Conservation (phyloP, 75 land plant genomes). For the Selaginella moellendorffii region DNA sequence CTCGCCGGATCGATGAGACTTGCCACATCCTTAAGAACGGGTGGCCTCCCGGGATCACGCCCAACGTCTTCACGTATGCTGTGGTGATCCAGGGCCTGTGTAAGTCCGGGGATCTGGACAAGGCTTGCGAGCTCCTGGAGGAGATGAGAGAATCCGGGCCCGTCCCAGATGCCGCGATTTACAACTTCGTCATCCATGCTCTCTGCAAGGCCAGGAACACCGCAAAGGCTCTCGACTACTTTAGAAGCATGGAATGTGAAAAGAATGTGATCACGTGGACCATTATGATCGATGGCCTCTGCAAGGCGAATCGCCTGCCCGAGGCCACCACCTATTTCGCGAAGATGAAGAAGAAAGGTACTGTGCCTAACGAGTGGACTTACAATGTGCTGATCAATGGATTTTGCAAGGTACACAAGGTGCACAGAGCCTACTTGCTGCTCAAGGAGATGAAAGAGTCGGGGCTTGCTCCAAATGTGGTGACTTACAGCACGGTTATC, state of each 20-base stretch:
- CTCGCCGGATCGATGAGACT: not conserved
- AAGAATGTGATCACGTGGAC: not conserved
- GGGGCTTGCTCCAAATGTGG: not conserved
- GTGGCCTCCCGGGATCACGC: too few relatives aligned
- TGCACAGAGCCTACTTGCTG: not conserved
- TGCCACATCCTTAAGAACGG: not conserved
- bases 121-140: not conserved
- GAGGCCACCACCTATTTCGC: not conserved
- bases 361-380: not conserved
- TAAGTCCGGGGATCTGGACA: not conserved
- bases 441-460: not conserved
- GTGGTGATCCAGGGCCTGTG: not conserved
- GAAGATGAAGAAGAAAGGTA: not conserved
- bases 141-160: not conserved
- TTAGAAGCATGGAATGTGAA: not conserved
- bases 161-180: not conserved
- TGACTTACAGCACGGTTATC: not conserved
- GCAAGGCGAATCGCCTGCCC: not conserved
- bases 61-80: not conserved
- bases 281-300: not conserved
- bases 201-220: not conserved
- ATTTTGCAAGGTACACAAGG: not conserved
- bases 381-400: not conserved
- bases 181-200: not conserved
- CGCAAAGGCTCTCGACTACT: not conserved